A percentile compares a stretch with the other conserved stretches of the same genome.
Conservation (phyloP, 495 filamentous ascomycete genomes). For the Saxophila tyrrhenica region DNA sequence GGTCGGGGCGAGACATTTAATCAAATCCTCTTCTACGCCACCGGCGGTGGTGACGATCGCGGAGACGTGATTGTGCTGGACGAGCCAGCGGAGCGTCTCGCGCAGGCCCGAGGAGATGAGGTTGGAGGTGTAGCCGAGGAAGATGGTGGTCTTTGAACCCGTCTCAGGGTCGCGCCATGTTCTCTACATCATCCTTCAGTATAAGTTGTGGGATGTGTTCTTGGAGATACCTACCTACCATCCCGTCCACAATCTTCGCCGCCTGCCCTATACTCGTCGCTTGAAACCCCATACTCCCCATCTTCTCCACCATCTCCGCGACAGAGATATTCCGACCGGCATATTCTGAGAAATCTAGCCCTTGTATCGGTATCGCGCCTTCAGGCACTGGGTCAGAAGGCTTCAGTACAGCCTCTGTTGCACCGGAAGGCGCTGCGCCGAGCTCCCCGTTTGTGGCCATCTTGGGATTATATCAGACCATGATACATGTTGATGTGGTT, state of each 20-base stretch:
- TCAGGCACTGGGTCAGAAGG: constrained; percentile 72
- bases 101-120: constrained; percentile 90
- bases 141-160: constrained; percentile 70
- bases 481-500: too few species aligned
- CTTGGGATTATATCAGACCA: too few species aligned
- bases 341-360: constrained; percentile 81
- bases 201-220: not conserved
- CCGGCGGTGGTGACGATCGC: constrained; percentile 91
- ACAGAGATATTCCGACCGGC: constrained; percentile 65
- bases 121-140: constrained; percentile 94
- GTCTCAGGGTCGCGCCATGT: constrained; percentile 65
- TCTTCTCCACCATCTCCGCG: constrained; percentile 68
- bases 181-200: constrained; percentile 37
- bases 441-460: not conserved
- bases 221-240: constrained; percentile 47
- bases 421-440: constrained; percentile 46
- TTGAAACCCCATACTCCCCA: constrained; percentile 86
- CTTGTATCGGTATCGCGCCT: constrained; percentile 59
- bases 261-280: constrained; percentile 76
- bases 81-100: constrained; percentile 82
- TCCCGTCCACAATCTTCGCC: constrained; percentile 79
- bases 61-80: constrained; percentile 80
- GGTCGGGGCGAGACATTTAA: constrained; percentile 91
- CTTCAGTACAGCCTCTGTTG: constrained; percentile 77
- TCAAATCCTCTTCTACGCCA: constrained; percentile 95